Conservation (phyloP, 2,329 filamentous ascomycete genomes). For the Diaporthe destruens region DNA sequence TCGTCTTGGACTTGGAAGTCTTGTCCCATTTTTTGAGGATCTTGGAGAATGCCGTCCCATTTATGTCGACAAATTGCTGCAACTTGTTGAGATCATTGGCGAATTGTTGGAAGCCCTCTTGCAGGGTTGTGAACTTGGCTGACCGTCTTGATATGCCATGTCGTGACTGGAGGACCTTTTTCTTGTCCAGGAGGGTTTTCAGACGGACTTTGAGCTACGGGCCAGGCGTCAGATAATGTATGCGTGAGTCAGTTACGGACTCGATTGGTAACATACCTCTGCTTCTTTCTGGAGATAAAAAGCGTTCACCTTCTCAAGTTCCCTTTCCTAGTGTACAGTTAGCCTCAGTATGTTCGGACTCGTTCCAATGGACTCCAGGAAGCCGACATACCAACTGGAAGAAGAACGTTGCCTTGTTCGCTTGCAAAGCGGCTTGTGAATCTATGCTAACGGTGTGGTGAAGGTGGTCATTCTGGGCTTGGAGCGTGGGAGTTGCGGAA, state of each 20-base stretch:
- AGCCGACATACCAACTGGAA: slow-evolving; percentile 83
- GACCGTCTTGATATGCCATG: slow-evolving; percentile 86
- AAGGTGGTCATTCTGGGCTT: slow-evolving; percentile 76
- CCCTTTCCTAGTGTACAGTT: slow-evolving; percentile 80
- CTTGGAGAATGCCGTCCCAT: slow-evolving; percentile 97
- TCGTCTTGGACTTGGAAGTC: slow-evolving; percentile 98
- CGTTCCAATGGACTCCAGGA: neutral
- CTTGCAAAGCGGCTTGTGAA: slow-evolving; percentile 90
- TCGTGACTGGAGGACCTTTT: slow-evolving; percentile 87
- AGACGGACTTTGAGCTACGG: slow-evolving; percentile 89
- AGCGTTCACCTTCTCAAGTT: slow-evolving; percentile 97
- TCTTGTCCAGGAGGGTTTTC: slow-evolving; percentile 94
- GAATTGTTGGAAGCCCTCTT: slow-evolving; percentile 98
- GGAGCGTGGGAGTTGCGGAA: slow-evolving; percentile 88
- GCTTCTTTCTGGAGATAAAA: slow-evolving; percentile 99
- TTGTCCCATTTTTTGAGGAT: slow-evolving; percentile 99
- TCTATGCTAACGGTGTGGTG: slow-evolving; percentile 67
- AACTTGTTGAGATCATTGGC: slow-evolving; percentile 97
- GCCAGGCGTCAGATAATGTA: neutral
- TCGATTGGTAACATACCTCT: slow-evolving; percentile 73
- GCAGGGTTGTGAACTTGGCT: slow-evolving; percentile 91
- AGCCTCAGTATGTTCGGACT: slow-evolving; percentile 51
- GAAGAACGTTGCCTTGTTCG: slow-evolving; percentile 99
- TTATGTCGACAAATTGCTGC: slow-evolving; percentile 98
- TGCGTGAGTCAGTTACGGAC: neutral